A percentile compares a stretch with the other conserved stretches of the same genome.
These are phyloP conservation scores for Rickenella mellea DNA, from an alignment of 768 basidiomycete species.

Conservation along the genomic window DNA sequence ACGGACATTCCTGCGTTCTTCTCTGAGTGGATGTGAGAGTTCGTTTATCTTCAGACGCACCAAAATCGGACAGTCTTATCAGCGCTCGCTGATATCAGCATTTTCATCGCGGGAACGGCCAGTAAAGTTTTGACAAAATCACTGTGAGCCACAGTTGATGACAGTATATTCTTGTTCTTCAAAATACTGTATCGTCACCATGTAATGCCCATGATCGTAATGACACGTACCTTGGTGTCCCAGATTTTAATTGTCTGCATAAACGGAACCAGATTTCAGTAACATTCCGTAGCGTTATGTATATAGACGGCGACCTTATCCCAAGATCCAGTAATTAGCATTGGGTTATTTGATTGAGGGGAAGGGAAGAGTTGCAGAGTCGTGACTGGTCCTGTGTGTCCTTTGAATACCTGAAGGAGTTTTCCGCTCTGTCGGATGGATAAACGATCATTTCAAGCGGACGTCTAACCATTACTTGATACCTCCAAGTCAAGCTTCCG, in stretches of 20 bases:
- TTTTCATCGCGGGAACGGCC: conserved; percentile 50
- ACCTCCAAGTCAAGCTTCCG: conserved; percentile 76
- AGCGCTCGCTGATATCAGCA: conserved; percentile 82
- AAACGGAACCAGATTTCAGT: conserved; percentile 7
- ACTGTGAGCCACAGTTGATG: conserved; percentile 65
- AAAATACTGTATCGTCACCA: conserved; percentile 1
- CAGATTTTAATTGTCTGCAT: conserved; percentile 78
- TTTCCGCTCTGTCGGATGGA: conserved; percentile 58
- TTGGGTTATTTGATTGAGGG: conserved; percentile 29
- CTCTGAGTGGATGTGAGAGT: too few relatives aligned
- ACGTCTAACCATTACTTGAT: too few relatives aligned
- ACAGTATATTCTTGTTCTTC: conserved; percentile 64
- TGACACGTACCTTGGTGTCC: conserved; percentile 56
- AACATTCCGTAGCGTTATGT: neutral
- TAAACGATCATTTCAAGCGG: conserved; percentile 1
- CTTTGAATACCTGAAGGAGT: conserved; percentile 64
- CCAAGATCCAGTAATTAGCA: conserved; percentile 90
- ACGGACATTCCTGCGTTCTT: conserved; percentile 10
- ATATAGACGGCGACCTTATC: conserved; percentile 48
- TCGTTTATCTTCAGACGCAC: too few relatives aligned
- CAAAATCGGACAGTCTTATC: conserved; percentile 86
- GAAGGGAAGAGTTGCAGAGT: conserved; percentile 47
- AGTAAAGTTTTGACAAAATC: conserved; percentile 89
- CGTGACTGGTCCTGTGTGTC: conserved; percentile 87
- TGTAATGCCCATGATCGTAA: conserved; percentile 3